Percentiles rank a stretch among this genome's conserved stretches.
Evolutionary conservation across 1,284 basidiomycete species (phyloP).

Genomic region (Agaricales sp.): DNA sequence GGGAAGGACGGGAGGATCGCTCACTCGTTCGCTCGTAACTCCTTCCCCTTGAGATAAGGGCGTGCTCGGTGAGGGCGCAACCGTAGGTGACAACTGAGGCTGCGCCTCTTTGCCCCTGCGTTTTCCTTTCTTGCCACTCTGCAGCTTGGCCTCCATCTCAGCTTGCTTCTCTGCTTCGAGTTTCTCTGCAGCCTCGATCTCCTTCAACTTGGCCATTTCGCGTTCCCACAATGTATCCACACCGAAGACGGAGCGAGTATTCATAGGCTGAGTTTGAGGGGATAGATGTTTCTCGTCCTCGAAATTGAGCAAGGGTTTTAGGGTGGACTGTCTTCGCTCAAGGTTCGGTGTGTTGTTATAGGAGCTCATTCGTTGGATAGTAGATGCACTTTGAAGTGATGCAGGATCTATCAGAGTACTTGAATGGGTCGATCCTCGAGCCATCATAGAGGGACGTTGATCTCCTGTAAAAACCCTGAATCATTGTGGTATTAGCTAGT

Average conservation of each 20-base stretch:
- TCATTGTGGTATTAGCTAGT: too few species aligned
- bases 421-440: conserved; percentile 41
- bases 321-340: conserved; percentile 36
- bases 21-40: conserved; percentile 17
- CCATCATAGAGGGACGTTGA: conserved; percentile 79
- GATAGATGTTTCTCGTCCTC: conserved; percentile 34
- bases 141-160: conserved; percentile 30
- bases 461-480: conserved; percentile 63
- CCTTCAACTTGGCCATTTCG: conserved; percentile 62
- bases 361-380: conserved; percentile 31
- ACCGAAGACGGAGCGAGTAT: conserved; percentile 68
- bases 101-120: conserved; percentile 24
- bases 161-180: conserved; percentile 40
- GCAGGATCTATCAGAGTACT: conserved; percentile 68
- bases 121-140: conserved; percentile 32
- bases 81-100: conserved; percentile 6
- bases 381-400: conserved; percentile 37
- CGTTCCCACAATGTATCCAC: conserved; percentile 75
- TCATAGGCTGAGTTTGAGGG: conserved; percentile 22
- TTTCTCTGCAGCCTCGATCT: conserved; percentile 58
- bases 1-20: conserved; percentile 47
- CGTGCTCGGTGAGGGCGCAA: conserved; percentile 6
- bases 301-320: conserved; percentile 52
- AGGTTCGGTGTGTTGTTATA: conserved; percentile 28
- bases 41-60: conserved; percentile 13